Evolutionary conservation across 345 rosid genomes (phyloP), one percentile per base, ranked within the genome.

Genomic region (Citrus sp.): DNA sequence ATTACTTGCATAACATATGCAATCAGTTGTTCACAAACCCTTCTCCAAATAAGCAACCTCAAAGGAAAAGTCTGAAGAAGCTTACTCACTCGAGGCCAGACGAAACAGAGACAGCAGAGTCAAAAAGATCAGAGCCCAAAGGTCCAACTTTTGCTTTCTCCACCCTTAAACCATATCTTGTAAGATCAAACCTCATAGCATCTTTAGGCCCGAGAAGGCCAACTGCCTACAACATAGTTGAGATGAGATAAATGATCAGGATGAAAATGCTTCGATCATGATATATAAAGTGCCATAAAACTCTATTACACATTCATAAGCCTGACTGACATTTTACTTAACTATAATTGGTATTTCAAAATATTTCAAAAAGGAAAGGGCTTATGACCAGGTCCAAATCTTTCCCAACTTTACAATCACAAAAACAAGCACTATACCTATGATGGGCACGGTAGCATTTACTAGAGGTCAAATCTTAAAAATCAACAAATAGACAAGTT

Each of bases 81-180:
- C 81, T 80, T 67, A 87, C 98, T 89, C 82, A 87, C 98, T 89
- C 79, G 2, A 88, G 75, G 77, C 92, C 92, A 74, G 89, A 88
- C 42, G 92, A 92, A 82, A 96, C 75, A 64, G 92, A 86, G 74
- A 96, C 88, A 78, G 97, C 97, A 75, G 99, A 96, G 84, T 93
- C 98, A 83, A 94, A 94, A 83, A 92, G 88, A 66, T 60, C 80
- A 60, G 90, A 86, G 80, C 96, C 94, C 75, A 96, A 86, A 76
- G 99, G 99, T 68, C 98, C 98, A 83, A 96, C 98, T 87, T 92
- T 96, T 77, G 93, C 89, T 85, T 92, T 96, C 79, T 90, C 90
- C 49, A 88, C 95, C 54, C 70, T 55, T 70, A 89, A 78, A 80
- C 84, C 92, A 56, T 78, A 70, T 82, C 83, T 85, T 28, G 95